Evolutionary conservation across 2,329 filamentous ascomycete species (phyloP).

Genomic region (Emmonsia crescens): DNA sequence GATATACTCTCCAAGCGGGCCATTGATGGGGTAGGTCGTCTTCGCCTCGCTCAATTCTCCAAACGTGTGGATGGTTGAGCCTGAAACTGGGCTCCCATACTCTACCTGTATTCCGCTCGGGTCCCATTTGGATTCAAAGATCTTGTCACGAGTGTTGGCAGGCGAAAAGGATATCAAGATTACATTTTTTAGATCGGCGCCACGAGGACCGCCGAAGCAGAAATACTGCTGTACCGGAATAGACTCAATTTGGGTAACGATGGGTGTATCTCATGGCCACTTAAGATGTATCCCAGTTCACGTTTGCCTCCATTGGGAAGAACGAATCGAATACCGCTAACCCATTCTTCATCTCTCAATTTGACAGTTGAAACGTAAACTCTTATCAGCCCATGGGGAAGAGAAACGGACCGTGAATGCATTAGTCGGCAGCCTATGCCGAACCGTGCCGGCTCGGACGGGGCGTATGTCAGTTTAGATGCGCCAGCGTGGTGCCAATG

Average conservation of each 20-base stretch:
- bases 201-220: background rate
- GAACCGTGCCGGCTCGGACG: too few species aligned
- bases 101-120: background rate
- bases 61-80: background rate
- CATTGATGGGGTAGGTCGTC: background rate
- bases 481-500: too few species aligned
- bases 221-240: background rate
- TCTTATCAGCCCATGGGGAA: too few species aligned
- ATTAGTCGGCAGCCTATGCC: too few species aligned
- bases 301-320: too few species aligned
- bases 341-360: too few species aligned
- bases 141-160: background rate
- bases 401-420: too few species aligned
- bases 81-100: background rate
- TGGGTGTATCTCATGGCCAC: too few species aligned
- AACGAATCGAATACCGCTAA: too few species aligned
- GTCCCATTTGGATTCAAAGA: background rate
- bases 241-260: background rate
- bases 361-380: too few species aligned
- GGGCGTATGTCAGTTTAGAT: too few species aligned
- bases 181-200: background rate
- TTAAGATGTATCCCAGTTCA: too few species aligned
- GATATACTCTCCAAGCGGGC: background rate
- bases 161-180: background rate
- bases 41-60: background rate